phyloP scores from a whole-genome alignment of 495 filamentous ascomycete species.

The Neurospora sp. region DNA sequence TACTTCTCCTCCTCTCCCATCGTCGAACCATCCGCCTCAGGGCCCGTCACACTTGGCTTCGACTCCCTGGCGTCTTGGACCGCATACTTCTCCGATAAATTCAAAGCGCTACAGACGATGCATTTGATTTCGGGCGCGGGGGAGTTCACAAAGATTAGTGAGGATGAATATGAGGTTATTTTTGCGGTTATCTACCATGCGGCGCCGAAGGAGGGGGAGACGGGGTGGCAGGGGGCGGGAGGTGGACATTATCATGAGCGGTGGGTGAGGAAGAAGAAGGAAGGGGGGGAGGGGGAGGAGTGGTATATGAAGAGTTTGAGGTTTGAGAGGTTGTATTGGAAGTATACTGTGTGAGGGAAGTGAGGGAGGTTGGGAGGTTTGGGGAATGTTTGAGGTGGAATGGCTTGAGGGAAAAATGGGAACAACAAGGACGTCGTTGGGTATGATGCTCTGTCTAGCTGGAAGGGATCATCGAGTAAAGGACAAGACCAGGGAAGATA shows the following conservation, averaged over 20 bases:
- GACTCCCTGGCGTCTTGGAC: not conserved
- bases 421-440: not conserved
- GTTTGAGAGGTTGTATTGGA: not conserved
- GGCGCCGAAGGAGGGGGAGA: not conserved
- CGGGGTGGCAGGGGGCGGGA: not conserved
- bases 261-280: not conserved
- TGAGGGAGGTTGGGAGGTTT: not conserved
- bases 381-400: not conserved
- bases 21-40: not conserved
- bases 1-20: not conserved
- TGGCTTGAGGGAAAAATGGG: not conserved
- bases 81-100: not conserved
- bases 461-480: not conserved
- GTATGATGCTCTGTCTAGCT: not conserved
- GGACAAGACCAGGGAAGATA: not conserved
- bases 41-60: not conserved
- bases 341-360: not conserved
- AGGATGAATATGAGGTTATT: not conserved
- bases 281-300: not conserved
- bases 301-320: not conserved
- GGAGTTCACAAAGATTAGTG: not conserved
- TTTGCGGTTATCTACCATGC: not conserved
- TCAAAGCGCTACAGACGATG: not conserved
- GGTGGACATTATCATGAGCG: not conserved
- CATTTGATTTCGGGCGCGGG: not conserved